Conservation (phyloP, 495 filamentous ascomycete species). For the Hypoxylon fragiforme region DNA sequence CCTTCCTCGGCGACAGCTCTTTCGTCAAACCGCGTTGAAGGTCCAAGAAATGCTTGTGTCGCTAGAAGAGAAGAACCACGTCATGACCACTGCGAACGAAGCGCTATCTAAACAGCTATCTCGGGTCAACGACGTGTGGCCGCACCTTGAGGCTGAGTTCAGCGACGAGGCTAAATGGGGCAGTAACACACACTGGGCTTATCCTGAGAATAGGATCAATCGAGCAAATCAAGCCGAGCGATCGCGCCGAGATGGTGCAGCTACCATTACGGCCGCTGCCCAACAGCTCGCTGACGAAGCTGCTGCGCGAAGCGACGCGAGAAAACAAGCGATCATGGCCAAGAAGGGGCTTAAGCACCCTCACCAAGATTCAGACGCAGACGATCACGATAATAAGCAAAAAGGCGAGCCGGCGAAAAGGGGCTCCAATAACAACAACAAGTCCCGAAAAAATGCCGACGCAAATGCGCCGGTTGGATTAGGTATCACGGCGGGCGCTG, state of each 20-base stretch:
- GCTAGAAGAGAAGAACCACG: conserved; percentile 95
- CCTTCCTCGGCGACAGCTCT: conserved; percentile 65
- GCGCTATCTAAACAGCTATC: conserved; percentile 82
- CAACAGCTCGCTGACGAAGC: conserved; percentile 76
- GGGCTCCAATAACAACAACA: conserved; percentile 48
- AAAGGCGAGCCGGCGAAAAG: conserved; percentile 61
- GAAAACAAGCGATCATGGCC: conserved; percentile 76
- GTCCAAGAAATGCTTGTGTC: conserved; percentile 79
- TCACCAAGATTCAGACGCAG: conserved; percentile 74
- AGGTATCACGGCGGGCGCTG: conserved; percentile 52
- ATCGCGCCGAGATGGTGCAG: conserved; percentile 74
- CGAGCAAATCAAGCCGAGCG: conserved; percentile 66
- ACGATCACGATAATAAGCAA: conserved; percentile 61
- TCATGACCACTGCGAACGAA: conserved; percentile 85
- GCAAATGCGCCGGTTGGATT: conserved; percentile 52
- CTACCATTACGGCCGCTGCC: conserved; percentile 67
- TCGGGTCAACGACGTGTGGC: conserved; percentile 81
- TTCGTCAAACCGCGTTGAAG: conserved; percentile 58
- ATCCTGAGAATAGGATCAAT: conserved; percentile 78
- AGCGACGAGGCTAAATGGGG: conserved; percentile 93
- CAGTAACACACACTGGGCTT: conserved; percentile 93
- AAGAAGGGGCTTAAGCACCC: conserved; percentile 69
- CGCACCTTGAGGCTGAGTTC: conserved; percentile 82
- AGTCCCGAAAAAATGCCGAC: conserved; percentile 65
- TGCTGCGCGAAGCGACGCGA: conserved; percentile 74